Evolutionary conservation across 345 rosid species (phyloP).

Genomic region (Eucalyptus erythrocorys): DNA sequence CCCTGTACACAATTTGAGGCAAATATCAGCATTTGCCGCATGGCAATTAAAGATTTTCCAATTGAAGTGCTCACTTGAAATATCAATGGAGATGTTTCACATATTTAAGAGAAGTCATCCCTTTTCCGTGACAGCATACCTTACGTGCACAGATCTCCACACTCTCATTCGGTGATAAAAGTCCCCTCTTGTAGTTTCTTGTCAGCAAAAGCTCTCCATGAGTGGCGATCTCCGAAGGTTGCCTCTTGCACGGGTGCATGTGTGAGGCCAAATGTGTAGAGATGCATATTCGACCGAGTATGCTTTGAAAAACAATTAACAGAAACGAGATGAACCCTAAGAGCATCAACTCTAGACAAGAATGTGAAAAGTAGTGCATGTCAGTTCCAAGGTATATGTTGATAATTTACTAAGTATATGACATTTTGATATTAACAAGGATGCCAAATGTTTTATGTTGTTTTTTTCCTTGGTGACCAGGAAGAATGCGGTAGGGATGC

Average conservation of each 20-base stretch:
- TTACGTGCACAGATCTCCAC: conserved; percentile 14
- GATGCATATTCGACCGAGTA: conserved; percentile 47
- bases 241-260: conserved; percentile 75
- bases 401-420: neutral
- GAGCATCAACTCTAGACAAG: conserved; percentile 73
- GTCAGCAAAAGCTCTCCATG: neutral
- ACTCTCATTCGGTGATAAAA: neutral
- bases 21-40: neutral
- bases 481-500: neutral
- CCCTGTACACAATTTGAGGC: conserved; percentile 26
- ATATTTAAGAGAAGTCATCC: neutral
- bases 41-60: neutral
- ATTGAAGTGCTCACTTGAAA: neutral
- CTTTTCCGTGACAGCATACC: conserved; percentile 5
- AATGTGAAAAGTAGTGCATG: neutral
- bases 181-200: conserved; percentile 8
- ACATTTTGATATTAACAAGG: neutral
- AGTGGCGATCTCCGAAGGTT: neutral
- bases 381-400: neutral
- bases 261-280: conserved; percentile 25
- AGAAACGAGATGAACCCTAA: conserved; percentile 82
- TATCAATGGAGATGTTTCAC: neutral
- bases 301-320: conserved; percentile 48
- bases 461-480: neutral
- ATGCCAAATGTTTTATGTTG: neutral